Base-by-base conservation (phyloP, 768 basidiomycete genomes). In the Phaeolepiota aurea region DNA sequence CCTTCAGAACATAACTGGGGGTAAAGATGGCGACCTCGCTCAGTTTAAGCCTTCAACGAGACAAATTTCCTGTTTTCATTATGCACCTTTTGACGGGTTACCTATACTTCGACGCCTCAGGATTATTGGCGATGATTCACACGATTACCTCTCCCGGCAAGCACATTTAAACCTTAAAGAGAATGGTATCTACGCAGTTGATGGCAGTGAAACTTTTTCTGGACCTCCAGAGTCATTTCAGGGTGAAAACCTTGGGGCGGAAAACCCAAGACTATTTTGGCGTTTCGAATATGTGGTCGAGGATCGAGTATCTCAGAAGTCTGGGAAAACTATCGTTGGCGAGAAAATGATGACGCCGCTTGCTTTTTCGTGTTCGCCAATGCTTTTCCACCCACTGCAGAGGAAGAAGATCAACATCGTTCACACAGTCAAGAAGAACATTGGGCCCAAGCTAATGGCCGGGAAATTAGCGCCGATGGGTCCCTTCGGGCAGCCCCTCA, bases 201-300 rank as follows among this genome's bases (percentile, higher is more conserved):
- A 70, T 20, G 88, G 87, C 5, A 65, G 62, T 20, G 89, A 91
- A 54, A 60, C 66, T 11, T 52, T 59, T 7, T 58, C 59, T 20
- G 37, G 46, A 5, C 20, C 20, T n/a, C 40, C 46, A 3, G 48
- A 54, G 10, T 47, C 50, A 9, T 44, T 44, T 7, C 51, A 52
- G 28, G 28, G 44, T 23, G 51, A 57, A 20, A 38, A 34, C 15
- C 42, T 39, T 18, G 36, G 46, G 37, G 59, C 58, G 3, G 56
- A 61, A 20, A 54, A 47, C 28, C n/a, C 55, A 15, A 75, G 71
- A 42, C 60, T 87, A 13, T 62, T 63, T 16, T 91, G 89, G 90
- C 75, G 76, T 42, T 82, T 92, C 47, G 82, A 86, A 41, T 92
- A 92, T 54, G 52, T 79, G 21, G 82, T 92, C 7, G 73, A 75